Evolutionary conservation across 2,329 filamentous ascomycete genomes (phyloP).

Genomic region (Aureobasidium sp.): DNA sequence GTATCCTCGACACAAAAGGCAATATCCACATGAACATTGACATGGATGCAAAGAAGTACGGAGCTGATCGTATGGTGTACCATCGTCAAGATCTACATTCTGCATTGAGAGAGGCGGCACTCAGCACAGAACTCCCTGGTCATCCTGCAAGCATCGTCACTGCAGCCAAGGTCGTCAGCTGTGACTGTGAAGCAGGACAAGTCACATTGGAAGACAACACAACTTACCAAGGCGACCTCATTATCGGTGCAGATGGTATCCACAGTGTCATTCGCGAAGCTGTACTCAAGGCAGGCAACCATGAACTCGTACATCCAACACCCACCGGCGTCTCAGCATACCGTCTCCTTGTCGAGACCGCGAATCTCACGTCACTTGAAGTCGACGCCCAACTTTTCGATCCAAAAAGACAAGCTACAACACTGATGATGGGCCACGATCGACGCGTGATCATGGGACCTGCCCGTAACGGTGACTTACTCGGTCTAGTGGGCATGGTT

Average conservation of each 20-base stretch:
- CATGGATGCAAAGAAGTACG: conserved; percentile 25
- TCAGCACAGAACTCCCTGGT: conserved; percentile 16
- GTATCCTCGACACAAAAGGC: conserved; percentile 27
- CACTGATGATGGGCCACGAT: conserved; percentile 37
- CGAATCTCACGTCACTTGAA: conserved; percentile 13
- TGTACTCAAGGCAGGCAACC: conserved; percentile 13
- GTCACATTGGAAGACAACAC: conserved; percentile 27
- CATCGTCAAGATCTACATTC: conserved; percentile 34
- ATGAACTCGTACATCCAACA: conserved; percentile 14
- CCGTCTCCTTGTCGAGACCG: conserved; percentile 26
- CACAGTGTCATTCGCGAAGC: conserved; percentile 18
- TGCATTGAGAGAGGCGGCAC: conserved; percentile 23
- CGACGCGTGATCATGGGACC: conserved; percentile 35
- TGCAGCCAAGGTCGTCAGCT: conserved; percentile 18
- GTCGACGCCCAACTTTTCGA: conserved; percentile 21
- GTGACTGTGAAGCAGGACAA: conserved; percentile 18
- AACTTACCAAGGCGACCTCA: conserved; percentile 18
- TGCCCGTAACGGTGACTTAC: conserved; percentile 31
- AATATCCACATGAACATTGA: conserved; percentile 25
- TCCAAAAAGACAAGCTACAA: conserved; percentile 31
- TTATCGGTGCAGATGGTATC: conserved; percentile 32
- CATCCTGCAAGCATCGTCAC: conserved; percentile 21
- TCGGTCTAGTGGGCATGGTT: conserved; percentile 37
- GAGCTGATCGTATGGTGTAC: conserved; percentile 32
- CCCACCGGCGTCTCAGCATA: conserved; percentile 29